Base-by-base conservation (phyloP, 2,329 filamentous ascomycete genomes). In the Dactylellina haptotyla region DNA sequence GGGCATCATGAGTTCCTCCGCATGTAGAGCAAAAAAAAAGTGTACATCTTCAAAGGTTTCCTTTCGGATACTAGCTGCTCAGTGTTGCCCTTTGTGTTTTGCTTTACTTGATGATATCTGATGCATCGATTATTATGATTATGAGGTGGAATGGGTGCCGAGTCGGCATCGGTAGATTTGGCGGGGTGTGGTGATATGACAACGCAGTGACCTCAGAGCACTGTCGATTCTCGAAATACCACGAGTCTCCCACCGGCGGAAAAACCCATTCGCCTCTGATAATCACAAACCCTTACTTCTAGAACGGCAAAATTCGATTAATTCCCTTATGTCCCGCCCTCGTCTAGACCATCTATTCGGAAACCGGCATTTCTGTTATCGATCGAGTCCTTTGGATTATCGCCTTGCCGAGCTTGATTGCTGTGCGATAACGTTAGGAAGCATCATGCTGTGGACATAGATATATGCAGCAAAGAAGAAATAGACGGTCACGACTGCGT, bases 151-250 rank as follows among this genome's bases (percentile, higher is more conserved):
- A 53, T 9, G 8, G 12, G 26, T 56, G 64, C 48, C 56, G 62
- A 62, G 57, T n/a, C n/a, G n/a, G n/a, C n/a, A 37, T 53, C 57
- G 57, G 65, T 61, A 69, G 64, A 59, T 58, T 54, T 20, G 25
- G 54, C 14, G 41, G 46, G 41, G 46, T 41, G 25, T 23, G 41
- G 56, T 69, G 56, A 67, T 59, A 61, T 70, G 65, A 69, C 64
- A 69, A 69, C 34, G 10, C 56, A 39, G 56, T 70, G 65, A 70
- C 65, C 65, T 70, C 65, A 70, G 65, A 61, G n/a, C 34, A n/a
- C 32, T 39, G 28, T 56, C 46, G 45, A 30, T 41, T 57, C n/a
- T 63, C 46, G 50, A 62, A 37, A 37, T 39, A 16, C 37, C 9
- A 9, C 28, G 16, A 9, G 20, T 58, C 45, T 26, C 32, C 45